phyloP scores from a whole-genome alignment of 2,329 filamentous ascomycete species.

The Penicillium oxalicum region DNA sequence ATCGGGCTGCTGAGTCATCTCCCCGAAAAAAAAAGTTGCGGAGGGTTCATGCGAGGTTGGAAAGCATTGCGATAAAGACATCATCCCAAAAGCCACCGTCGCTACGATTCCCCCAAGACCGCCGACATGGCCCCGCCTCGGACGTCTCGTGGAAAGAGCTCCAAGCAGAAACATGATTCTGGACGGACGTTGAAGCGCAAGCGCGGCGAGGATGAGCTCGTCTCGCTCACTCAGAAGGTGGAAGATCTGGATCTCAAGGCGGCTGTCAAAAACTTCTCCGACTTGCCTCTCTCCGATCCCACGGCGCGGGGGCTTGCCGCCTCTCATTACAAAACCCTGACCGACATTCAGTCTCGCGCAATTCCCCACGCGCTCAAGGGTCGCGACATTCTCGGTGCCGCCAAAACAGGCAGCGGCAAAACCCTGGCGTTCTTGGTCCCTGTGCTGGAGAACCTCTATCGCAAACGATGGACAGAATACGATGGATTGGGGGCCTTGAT shows the following conservation, averaged over 20 bases:
- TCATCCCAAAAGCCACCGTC: neutral
- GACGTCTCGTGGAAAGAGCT: conserved; percentile 24
- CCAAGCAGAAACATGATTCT: conserved; percentile 23
- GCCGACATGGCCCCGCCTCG: conserved; percentile 30
- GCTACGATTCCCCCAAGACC: neutral
- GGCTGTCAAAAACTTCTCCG: conserved; percentile 64
- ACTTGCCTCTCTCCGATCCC: conserved; percentile 77
- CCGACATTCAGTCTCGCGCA: conserved; percentile 86
- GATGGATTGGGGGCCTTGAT: conserved; percentile 91
- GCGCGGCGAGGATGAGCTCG: conserved; percentile 41
- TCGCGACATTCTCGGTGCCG: conserved; percentile 82
- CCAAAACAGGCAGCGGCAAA: conserved; percentile 93
- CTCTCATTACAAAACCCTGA: conserved; percentile 83
- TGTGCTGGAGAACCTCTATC: conserved; percentile 86
- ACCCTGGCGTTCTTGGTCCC: conserved; percentile 89
- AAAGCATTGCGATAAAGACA: conserved; percentile 13
- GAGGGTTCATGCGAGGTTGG: neutral
- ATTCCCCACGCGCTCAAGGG: conserved; percentile 82
- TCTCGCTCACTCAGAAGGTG: conserved; percentile 38
- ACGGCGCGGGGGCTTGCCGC: conserved; percentile 74
- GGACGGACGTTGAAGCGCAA: conserved; percentile 41
- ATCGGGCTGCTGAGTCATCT: conserved; percentile 34
- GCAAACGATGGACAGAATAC: conserved; percentile 78
- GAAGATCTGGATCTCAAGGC: conserved; percentile 41
- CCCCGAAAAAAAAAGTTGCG: conserved; percentile 26